Evolutionary conservation across 140 eudicot genomes (phyloP).

Genomic region (Erigeron philadelphicus): DNA sequence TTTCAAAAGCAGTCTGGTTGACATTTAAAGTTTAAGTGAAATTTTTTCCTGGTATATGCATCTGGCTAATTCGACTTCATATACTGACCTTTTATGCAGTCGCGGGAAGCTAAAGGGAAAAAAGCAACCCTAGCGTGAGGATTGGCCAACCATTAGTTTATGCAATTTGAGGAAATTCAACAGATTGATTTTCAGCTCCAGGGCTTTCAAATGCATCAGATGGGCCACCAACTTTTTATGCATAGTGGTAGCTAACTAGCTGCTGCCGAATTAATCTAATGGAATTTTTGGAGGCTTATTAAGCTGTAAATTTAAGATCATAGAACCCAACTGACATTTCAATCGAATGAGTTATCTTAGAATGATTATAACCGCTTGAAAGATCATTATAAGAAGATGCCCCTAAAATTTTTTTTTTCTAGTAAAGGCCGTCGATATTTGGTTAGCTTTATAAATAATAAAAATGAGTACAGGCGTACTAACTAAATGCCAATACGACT

Average conservation of each 20-base stretch:
- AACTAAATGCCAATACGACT: too few species aligned
- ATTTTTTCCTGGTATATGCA: not conserved
- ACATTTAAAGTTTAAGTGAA: not conserved
- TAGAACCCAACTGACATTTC: too few species aligned
- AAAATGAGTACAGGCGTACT: too few species aligned
- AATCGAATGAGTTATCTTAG: too few species aligned
- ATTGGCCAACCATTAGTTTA: not conserved
- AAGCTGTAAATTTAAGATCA: too few species aligned
- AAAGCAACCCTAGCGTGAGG: conserved; percentile 72
- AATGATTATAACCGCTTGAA: too few species aligned
- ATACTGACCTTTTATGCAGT: conserved; percentile 39
- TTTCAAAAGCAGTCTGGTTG: conserved; percentile 1
- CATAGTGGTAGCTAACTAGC: not conserved
- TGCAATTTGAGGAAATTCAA: conserved; percentile 1
- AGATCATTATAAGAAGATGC: too few species aligned
- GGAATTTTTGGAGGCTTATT: too few species aligned
- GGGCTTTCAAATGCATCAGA: not conserved
- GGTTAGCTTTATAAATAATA: too few species aligned
- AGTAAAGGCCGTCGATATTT: too few species aligned
- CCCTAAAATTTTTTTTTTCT: too few species aligned
- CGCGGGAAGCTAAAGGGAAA: conserved; percentile 85
- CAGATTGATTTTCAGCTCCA: not conserved
- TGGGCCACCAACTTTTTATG: conserved; percentile 12
- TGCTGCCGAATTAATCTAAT: too few species aligned
- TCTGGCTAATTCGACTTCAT: not conserved